Evolutionary conservation across 1,284 basidiomycete genomes (phyloP).

Genomic region (Sphaerobolus stellatus): DNA sequence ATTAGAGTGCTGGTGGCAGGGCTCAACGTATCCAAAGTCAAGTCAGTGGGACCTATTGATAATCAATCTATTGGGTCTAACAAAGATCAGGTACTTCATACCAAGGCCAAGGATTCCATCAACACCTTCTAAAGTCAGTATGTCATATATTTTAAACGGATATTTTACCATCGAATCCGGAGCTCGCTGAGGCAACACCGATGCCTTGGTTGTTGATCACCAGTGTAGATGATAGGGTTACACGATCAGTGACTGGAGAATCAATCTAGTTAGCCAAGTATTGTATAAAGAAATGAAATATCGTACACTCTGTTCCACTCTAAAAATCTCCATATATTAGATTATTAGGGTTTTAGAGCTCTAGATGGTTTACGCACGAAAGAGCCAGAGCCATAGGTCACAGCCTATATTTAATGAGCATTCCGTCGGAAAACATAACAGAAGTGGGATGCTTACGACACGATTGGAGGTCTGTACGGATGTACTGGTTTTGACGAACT

Average conservation of each 20-base stretch:
- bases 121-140: conserved; percentile 12
- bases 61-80: background rate
- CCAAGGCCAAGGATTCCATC: conserved; percentile 41
- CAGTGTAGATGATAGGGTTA: conserved; percentile 26
- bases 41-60: conserved; percentile 35
- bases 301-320: conserved; percentile 48
- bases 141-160: background rate
- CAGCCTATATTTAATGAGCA: conserved; percentile 39
- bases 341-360: background rate
- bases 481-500: conserved; percentile 41
- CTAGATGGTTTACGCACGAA: conserved; percentile 28
- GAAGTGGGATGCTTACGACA: background rate
- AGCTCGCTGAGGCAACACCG: conserved; percentile 37
- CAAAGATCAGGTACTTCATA: conserved; percentile 18
- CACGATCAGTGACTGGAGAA: conserved; percentile 32
- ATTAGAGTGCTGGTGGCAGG: conserved; percentile 19
- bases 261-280: background rate
- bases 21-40: conserved; percentile 34
- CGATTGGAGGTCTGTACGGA: conserved; percentile 37
- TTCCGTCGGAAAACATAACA: background rate
- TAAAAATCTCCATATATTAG: background rate
- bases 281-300: background rate
- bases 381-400: conserved; percentile 51
- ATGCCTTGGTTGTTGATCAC: conserved; percentile 36
- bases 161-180: conserved; percentile 33